Base-by-base conservation (phyloP, 768 basidiomycete genomes). In the Dendrothele bispora region DNA sequence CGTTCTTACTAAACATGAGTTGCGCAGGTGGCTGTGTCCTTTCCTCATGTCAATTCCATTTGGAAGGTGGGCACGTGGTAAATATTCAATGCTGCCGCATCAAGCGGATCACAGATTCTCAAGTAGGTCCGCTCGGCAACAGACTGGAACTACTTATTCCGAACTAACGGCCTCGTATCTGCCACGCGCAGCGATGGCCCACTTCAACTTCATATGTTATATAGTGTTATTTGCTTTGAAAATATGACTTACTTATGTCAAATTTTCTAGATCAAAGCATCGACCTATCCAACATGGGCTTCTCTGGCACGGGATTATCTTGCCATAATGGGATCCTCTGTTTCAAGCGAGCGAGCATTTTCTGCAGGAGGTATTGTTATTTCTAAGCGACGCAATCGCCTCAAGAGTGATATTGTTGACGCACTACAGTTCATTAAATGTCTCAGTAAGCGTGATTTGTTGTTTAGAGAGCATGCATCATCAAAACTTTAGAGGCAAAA, bases 301-400 rank as follows among this genome's bases (percentile, higher is more conserved):
- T 66, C 66, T 0, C 57, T 73, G 1, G 68, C 71, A 7, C 48
- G 55, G 7, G 70, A 74, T 45, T 66, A 67, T 22, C 60, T 74
- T 10, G 39, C 67, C 2, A 63, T 75, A 20, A 71, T 72, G 66
- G 65, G 66, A 7, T 65, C 65, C 0, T 68, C 63, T 1, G 69
- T 73, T 10, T 72, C 70, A 5, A 69, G 66, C 55, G 67, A 74
- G 52, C 59, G 58, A 6, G 71, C 68, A 5, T 75, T 75, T 50
- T 74, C 66, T 1, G 54, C 60, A 3, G 70, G 61, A 7, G 69
- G 70, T 5, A 69, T 73, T 22, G 73, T 70, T 0, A 62, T 62
- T 32, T 50, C 39, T 21, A 58, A 58, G 39, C 52, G 37, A 7
- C 52, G 58, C 4, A 61, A 57, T 39, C 48, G 58, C 3, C 51